Evolutionary conservation across 148 eudicot genomes (phyloP), one percentile per base, ranked within the genome.

Genomic region (Simmondsia chinensis): DNA sequence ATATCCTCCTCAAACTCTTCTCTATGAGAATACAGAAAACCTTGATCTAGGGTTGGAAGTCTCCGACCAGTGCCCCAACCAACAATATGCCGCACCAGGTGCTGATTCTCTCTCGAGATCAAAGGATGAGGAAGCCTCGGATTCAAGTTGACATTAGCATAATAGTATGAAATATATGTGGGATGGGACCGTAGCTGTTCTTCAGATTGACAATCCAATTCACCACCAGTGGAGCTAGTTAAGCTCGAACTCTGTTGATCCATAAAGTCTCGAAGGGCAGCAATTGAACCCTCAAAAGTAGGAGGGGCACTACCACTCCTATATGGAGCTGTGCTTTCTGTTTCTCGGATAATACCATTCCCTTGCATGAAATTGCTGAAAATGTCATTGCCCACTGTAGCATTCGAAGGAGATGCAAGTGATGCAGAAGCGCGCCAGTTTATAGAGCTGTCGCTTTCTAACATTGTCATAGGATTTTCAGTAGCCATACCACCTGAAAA

Each of bases 61-160:
- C 39, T 69, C 35, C 50, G 52, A 37, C 50, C n/a, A n/a, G n/a
- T 24, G 2, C 52, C 57, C 23, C 19, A 40, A 30, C 28, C 30
- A 41, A 55, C 50, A 33, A 54, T 53, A 12, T 43, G 35, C 21
- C 39, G 63, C 21, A 69, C 46, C 14, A 66, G 41, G 53, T 63
- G 58, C 59, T 71, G 66, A 39, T 63, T 77, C 66, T 72, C 87
- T 16, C 62, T 62, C 20, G 82, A 69, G 34, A 68, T 44, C 17
- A 75, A 33, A 22, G 87, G 87, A 29, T 81, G 87, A 33, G 87
- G 87, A 31, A 79, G 68, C 72, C 87, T 65, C 10, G 87, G 87
- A 48, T 79, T 79, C 23, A 71, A 37, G 42, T 79, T 75, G 45
- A 69, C 73, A 63, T 79, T 65, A 15, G 78, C 59, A 46, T 75